Base-by-base conservation (phyloP, 164 flowering plant species). In the Kingdonia uniflora region DNA sequence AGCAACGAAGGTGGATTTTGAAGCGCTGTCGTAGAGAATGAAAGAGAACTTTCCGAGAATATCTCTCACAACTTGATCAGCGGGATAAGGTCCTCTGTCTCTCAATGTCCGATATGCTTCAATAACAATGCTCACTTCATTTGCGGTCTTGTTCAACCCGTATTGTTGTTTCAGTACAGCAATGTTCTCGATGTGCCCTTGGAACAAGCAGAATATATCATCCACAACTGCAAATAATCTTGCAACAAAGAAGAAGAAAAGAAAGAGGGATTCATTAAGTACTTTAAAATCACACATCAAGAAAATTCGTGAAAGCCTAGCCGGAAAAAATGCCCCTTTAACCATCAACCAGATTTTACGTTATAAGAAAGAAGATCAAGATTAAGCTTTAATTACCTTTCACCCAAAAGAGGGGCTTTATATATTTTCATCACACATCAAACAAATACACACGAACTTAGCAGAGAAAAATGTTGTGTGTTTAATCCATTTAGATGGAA, bases 1-100 rank as follows among this genome's bases (percentile, higher is more conserved):
- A 56, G 90, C 90, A 16, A 84, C 10, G 67, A 89, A 86, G 22
- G 78, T 42, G 45, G 72, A 21, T 56, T 82, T 81, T 0, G 76
- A 60, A 54, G 91, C 46, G 65, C 81, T 65, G 59, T 92, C 99
- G 53, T 65, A 86, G 38, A 92, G 79, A 59, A 86, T 49, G 46
- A 92, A 88, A 1, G 87, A 82, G 54, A 77, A 92, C 48, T 82
- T 88, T 55, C 97, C 97, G 42, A 74, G 66, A 33, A 92, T 60
- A 62, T 87, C 97, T 72, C 85, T 87, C 59, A 85, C 77, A 22
- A 88, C 95, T 63, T 92, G 91, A 55, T 82, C 89, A 13, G 91
- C 82, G 52, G 99, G 91, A 61, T 84, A 92, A 58, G 99, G 99
- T 14, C 99, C 99, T 63, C 99, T 73, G 59, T 92, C 99, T 71